Percentiles rank a stretch among this genome's conserved stretches.
phyloP scores from a whole-genome alignment of 352 stramenopile species.

The Phytophthora colocasiae region DNA sequence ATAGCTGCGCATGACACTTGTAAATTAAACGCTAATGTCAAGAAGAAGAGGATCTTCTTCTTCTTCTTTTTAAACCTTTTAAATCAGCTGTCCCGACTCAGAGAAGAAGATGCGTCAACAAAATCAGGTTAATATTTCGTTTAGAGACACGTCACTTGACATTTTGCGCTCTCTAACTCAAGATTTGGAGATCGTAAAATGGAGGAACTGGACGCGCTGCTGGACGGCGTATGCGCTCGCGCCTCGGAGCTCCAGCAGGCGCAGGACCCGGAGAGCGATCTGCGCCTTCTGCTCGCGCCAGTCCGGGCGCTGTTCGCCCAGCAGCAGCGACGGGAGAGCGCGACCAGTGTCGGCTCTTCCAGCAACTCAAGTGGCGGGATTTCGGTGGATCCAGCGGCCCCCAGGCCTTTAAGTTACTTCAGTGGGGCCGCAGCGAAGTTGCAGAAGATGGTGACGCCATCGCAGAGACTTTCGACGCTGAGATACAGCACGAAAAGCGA shows the following conservation, averaged over 20 bases:
- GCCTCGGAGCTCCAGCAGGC: constrained; percentile 47
- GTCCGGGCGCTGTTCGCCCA: constrained; percentile 53
- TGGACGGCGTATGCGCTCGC: constrained; percentile 55
- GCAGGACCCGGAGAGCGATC: constrained; percentile 42
- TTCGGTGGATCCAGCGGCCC: constrained; percentile 1
- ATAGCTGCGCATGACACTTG: too few relatives aligned
- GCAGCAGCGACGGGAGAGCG: constrained; percentile 25
- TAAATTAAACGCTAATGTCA: too few relatives aligned
- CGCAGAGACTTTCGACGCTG: constrained; percentile 13
- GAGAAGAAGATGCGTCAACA: background rate
- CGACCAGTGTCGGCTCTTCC: constrained; percentile 21
- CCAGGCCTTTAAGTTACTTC: constrained; percentile 34
- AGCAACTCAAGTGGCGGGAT: constrained; percentile 26
- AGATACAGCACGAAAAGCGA: constrained; percentile 24
- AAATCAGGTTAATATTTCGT: constrained; percentile 12
- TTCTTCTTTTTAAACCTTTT: background rate
- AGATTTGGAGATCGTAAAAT: constrained; percentile 25
- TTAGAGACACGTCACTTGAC: background rate
- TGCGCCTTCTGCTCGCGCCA: constrained; percentile 61
- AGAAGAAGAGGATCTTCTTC: background rate
- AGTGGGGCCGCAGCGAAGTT: constrained; percentile 45
- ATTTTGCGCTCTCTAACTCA: background rate
- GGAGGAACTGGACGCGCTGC: constrained; percentile 68
- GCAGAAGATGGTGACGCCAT: constrained; percentile 40
- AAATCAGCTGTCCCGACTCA: background rate